Evolutionary conservation across 768 basidiomycete species (phyloP), one percentile per base, ranked within the genome.

Genomic region (Pleurotus tuoliensis): DNA sequence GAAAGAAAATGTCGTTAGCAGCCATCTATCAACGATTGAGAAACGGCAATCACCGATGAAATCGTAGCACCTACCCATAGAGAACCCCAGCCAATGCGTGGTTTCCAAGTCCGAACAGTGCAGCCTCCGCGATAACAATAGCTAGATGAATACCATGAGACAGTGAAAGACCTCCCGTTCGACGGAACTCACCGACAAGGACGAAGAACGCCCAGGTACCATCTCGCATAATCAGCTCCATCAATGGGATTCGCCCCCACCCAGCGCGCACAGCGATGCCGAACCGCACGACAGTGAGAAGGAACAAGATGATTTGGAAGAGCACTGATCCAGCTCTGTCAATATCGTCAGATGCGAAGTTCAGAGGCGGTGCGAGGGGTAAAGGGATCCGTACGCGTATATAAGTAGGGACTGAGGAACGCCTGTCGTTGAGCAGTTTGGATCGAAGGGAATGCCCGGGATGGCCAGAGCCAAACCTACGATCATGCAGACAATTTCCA

Each of bases 221-320:
- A 59, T 79, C 76, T 43, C 69, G 67, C 51, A 76, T 60, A 40
- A 77, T 66, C 20, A 76, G 64, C 5, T 63, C 63, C 25, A 73
- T 59, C 3, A 77, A 61, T 4, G 72, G 75, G 1, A 61, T 59
- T 25, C 69, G 70, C 16, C 69, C 70, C 69, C 69, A 71, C 5
- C 71, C 71, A 1, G 57, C 57, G 39, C 65, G 65, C 1, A 67
- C 44, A 0, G 67, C 67, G 3, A 45, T 43, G 34, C 12, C 41
- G 22, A 55, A 55, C 5, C 45, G 41, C 43, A 38, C 43, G 24
- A 37, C 54, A 5, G 54, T 55, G 20, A 55, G 30, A 8, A 22
- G 9, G 43, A 55, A 55, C 1, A 55, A 13, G 5, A 55, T 37
- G 24, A 47, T 47, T 37, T 55, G 54, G 43, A 55, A 55, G 12